Evolutionary conservation across 768 basidiomycete genomes (phyloP).

Genomic region (Exsudoporus frostii): DNA sequence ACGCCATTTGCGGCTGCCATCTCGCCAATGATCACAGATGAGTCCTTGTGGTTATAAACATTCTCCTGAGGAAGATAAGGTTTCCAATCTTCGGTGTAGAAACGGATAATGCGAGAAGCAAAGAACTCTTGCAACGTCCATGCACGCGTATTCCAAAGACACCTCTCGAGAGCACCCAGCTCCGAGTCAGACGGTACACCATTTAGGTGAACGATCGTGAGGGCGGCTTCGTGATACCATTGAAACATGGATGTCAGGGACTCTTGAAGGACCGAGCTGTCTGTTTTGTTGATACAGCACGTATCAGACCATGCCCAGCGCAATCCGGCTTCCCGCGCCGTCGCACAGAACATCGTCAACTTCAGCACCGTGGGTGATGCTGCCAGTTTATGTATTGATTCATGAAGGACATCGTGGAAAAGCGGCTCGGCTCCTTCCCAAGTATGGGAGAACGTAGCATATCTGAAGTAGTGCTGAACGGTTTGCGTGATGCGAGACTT

Average conservation of each 20-base stretch:
- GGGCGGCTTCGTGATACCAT: not conserved
- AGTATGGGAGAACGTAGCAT: conserved; percentile 6
- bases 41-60: not conserved
- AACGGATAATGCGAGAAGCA: not conserved
- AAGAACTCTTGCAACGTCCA: not conserved
- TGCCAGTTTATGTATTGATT: not conserved
- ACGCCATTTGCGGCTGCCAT: not conserved
- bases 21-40: not conserved
- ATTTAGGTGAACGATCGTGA: not conserved
- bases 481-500: not conserved
- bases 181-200: not conserved
- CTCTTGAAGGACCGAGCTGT: not conserved
- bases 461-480: not conserved
- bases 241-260: not conserved
- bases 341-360: conserved; percentile 1
- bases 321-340: not conserved
- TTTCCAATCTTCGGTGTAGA: not conserved
- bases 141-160: not conserved
- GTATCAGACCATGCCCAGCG: conserved; percentile 13
- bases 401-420: not conserved
- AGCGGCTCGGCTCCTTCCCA: conserved; percentile 4
- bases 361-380: not conserved
- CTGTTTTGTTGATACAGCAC: conserved; percentile 14
- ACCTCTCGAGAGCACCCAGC: not conserved
- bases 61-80: not conserved